Base-by-base conservation (phyloP, 148 eudicot species). In the Spergularia bocconei region DNA sequence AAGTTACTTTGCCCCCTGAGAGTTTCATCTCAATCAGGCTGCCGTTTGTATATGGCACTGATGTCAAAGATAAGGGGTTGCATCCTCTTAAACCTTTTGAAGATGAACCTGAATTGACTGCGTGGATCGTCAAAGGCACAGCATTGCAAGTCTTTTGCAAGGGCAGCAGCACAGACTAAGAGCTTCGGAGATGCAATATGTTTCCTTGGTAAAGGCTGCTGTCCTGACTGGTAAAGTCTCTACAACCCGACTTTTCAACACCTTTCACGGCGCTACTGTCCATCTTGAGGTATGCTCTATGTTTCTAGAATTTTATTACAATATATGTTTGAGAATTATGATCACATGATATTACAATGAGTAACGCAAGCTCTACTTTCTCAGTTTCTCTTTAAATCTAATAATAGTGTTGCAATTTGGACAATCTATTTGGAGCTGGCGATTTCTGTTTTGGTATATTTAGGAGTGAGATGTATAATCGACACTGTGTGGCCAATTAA, bases 21-120 rank as follows among this genome's bases (percentile, higher is more conserved):
- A 94, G 98, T 83, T 90, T 91, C 78, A 87, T 94, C 75, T 91
- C 98, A 64, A 80, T 94, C 71, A 90, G 90, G 78, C 92, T 94
- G 20, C 98, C 98, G 41, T 91, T 94, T 84, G 81, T 94, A 44
- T 94, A 94, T 78, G 93, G 91, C 61, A 72, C 86, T 57, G 71
- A 87, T 74, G 72, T 83, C 78, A 86, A 88, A 81, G 89, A 87
- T 82, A 90, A 88, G 78, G 84, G 82, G 33, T 57, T 85, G 69
- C 71, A 79, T 81, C 85, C 97, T 71, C 91, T 94, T 17, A 84
- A 77, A 77, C 93, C 97, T 47, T 84, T 87, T 66, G 91, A 91
- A 73, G 77, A 73, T 68, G 90, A 89, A 78, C 98, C 98, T 58
- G 93, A 94, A 78, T 74, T 82, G 78, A 94, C 97, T 70, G 98